A percentile compares a stretch with the other conserved stretches of the same genome.
Conservation (phyloP, 83 land plant species). For the Diphasiastrum complanatum region DNA sequence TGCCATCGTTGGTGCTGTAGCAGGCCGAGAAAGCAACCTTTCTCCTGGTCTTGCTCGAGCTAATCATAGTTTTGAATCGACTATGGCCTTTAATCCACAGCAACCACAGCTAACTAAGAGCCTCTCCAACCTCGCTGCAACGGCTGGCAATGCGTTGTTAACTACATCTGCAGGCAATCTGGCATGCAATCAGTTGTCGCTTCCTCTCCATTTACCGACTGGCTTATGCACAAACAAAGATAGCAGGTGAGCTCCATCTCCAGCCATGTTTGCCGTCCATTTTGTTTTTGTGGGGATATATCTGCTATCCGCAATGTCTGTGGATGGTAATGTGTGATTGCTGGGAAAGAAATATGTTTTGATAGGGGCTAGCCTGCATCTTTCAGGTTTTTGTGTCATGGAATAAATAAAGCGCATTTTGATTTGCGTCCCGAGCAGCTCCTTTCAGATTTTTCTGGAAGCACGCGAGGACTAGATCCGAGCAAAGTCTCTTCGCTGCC, state of each 20-base stretch:
- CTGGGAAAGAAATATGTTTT: too few species aligned
- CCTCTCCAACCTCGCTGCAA: slow-evolving; percentile 13
- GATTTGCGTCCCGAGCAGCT: too few species aligned
- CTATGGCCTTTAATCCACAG: slow-evolving; percentile 4
- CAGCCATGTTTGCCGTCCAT: background rate
- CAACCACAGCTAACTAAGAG: slow-evolving; percentile 24
- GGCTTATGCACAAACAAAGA: background rate
- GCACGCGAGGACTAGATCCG: background rate
- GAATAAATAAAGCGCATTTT: too few species aligned
- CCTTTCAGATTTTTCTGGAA: too few species aligned
- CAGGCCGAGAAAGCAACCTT: background rate
- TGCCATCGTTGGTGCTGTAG: background rate
- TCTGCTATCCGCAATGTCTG: too few species aligned
- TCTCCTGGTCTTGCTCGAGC: background rate
- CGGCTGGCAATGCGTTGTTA: background rate
- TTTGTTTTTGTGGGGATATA: background rate
- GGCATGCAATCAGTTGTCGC: background rate
- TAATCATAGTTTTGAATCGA: background rate
- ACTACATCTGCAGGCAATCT: slow-evolving; percentile 21
- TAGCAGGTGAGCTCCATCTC: background rate
- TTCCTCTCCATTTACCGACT: background rate
- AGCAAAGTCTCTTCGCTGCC: background rate
- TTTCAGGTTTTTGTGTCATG: too few species aligned
- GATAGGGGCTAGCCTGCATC: too few species aligned
- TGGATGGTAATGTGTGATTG: too few species aligned